Evolutionary conservation across 495 filamentous ascomycete species (phyloP).

Genomic region (Neurospora terricola): DNA sequence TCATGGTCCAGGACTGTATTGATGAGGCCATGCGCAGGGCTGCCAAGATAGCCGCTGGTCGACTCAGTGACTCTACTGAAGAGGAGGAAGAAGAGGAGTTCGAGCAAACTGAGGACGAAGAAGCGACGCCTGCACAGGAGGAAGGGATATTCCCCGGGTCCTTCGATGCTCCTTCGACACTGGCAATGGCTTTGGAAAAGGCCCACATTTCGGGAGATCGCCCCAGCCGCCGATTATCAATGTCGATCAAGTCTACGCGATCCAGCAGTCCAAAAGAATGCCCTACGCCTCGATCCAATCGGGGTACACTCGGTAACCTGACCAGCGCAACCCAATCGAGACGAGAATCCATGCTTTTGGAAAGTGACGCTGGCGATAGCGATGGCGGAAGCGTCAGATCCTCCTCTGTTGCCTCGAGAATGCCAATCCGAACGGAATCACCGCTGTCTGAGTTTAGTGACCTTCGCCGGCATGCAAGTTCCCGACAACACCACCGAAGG

Average conservation of each 20-base stretch:
- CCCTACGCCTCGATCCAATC: conserved; percentile 81
- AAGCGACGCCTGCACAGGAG: conserved; percentile 26
- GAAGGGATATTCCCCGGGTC: conserved; percentile 43
- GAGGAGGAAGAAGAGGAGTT: conserved; percentile 36
- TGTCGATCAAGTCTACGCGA: conserved; percentile 46
- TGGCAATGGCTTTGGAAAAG: conserved; percentile 47
- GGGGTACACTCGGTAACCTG: conserved; percentile 49
- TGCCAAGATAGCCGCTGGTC: conserved; percentile 72
- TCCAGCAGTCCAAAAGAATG: conserved; percentile 89
- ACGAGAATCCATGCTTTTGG: conserved; percentile 60
- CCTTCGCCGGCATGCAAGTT: conserved; percentile 56
- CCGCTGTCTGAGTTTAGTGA: conserved; percentile 75
- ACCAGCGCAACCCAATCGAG: conserved; percentile 55
- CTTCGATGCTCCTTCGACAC: conserved; percentile 46
- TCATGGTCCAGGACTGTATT: conserved; percentile 89
- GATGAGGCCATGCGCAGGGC: conserved; percentile 86
- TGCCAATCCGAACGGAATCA: conserved; percentile 66
- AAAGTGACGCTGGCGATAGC: conserved; percentile 59
- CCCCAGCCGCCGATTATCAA: conserved; percentile 30
- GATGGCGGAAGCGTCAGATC: conserved; percentile 82
- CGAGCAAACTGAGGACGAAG: conserved; percentile 18
- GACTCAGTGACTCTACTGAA: conserved; percentile 68
- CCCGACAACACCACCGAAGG: conserved; percentile 68
- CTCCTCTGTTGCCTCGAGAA: conserved; percentile 62
- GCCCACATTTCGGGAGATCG: conserved; percentile 29